Evolutionary conservation across 1,139 yeast species (phyloP).

Genomic region (Yamadazyma dendronema): DNA sequence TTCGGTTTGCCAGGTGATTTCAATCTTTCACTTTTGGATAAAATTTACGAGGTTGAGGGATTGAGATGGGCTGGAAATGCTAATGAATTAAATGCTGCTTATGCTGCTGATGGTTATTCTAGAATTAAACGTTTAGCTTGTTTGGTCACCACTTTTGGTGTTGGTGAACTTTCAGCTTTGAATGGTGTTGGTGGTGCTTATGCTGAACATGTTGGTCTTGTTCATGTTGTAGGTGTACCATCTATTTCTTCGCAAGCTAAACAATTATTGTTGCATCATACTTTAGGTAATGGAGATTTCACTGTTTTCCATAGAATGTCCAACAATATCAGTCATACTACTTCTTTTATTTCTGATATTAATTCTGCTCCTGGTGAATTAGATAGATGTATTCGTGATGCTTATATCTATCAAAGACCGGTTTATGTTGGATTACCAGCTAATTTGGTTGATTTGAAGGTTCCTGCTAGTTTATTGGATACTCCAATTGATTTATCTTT

Average conservation of each 20-base stretch:
- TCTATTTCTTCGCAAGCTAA: conserved; percentile 38
- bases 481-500: conserved; percentile 64
- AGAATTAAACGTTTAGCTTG: conserved; percentile 38
- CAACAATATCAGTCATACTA: conserved; percentile 62
- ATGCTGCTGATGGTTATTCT: conserved; percentile 45
- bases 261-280: conserved; percentile 42
- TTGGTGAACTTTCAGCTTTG: conserved; percentile 40
- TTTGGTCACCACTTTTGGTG: conserved; percentile 42
- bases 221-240: conserved; percentile 43
- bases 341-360: conserved; percentile 62
- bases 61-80: conserved; percentile 45
- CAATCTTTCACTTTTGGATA: conserved; percentile 37
- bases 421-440: conserved; percentile 84
- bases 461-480: conserved; percentile 54
- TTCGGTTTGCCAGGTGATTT: conserved; percentile 46
- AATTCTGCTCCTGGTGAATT: conserved; percentile 64
- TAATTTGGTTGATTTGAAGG: conserved; percentile 66
- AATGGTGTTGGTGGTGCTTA: conserved; percentile 44
- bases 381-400: conserved; percentile 73
- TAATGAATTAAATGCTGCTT: conserved; percentile 44
- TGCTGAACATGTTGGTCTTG: conserved; percentile 42
- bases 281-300: conserved; percentile 47
- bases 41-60: conserved; percentile 37
- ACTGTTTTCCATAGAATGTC: conserved; percentile 52
- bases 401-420: conserved; percentile 74